Evolutionary conservation across 352 stramenopile species (phyloP), one percentile per base, ranked within the genome.

Genomic region (Vaucheria bursata): DNA sequence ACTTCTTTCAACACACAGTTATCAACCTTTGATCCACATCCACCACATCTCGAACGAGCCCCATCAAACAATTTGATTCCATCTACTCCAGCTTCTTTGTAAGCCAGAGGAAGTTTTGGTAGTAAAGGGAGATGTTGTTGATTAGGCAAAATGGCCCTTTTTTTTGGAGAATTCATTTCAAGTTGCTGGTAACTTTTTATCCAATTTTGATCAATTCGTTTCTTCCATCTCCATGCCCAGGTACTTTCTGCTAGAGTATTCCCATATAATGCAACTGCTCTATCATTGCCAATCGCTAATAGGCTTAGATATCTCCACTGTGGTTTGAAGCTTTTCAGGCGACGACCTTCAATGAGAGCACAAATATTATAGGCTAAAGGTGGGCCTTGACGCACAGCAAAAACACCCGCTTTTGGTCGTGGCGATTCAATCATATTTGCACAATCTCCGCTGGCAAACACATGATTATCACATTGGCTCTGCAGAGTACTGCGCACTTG

Each of bases 361-460:
- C 79, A 69, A 1, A 91, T 50, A 70, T 91, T 91, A 1, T 82
- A 70, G 6, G 78, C 52, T 6, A 91, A 73, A 0, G 81, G 73
- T 33, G 86, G 87, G 37, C 88, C 88, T 69, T 79, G 74, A 40
- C 86, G 82, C 2, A 91, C 88, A n/a, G 88, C 88, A 83, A 91
- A 91, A 8, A 91, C 88, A 50, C 88, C 87, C 5, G 87, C 87
- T 75, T 90, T 90, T 34, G 88, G 88, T 25, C 87, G 77, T 35
- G 87, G 86, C 70, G 88, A 59, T 8, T 75, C 37, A 36, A 85
- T 69, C 72, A 89, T 86, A 71, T 82, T 67, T 18, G 75, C 80
- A 69, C 85, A 88, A 81, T 91, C 88, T 18, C 88, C 88, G 0
- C 68, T 80, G 1, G 87, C 88, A 76, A 91, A 91, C 0, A 91